Evolutionary conservation across 2,329 filamentous ascomycete genomes (phyloP), one percentile per base, ranked within the genome.

Genomic region (Dothidotthia symphoricarpi): DNA sequence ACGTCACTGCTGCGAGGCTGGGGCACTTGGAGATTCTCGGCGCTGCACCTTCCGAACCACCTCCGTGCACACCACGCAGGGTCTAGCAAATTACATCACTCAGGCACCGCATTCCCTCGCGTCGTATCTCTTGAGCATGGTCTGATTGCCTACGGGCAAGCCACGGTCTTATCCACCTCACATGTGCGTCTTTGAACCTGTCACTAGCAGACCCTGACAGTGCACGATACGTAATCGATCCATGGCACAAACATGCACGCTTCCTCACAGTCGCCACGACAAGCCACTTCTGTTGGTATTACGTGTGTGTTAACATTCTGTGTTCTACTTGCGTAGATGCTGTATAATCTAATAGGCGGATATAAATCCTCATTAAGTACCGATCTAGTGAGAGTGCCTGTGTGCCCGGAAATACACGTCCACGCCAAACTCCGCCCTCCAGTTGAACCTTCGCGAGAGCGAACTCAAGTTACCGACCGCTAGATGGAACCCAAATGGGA

Each of bases 281-380:
- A 6, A 22, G 19, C 19, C 19, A 9, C 19, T 6, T 22, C 9
- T 5, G 5, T 22, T 22, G 19, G 19, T 22, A 22, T 22, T 22
- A 22, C 9, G 19, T 22, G 19, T 22, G 16, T 34, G 30, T 60
- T 53, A 49, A 47, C 35, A 55, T 61, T 62, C 54, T 59, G 49
- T 39, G 47, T 47, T 55, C 55, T 52, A 57, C 55, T 55, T 45
- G 54, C 50, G 57, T 56, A 57, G 50, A 51, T 43, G 26, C 49
- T 47, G 48, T 57, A 45, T 59, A 65, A 54, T 66, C 63, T 66
- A 66, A 47, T 47, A 36, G 39, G 59, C 53, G 62, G 62, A 67
- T 61, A 39, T 54, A 53, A 42, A 60, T 63, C 62, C 61, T 63
- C 65, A 60, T 66, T 67, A 66, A 65, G 51, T 65, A 59, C 62